Base-by-base conservation (phyloP, 2,329 filamentous ascomycete genomes). In the Phialophora verrucosa region DNA sequence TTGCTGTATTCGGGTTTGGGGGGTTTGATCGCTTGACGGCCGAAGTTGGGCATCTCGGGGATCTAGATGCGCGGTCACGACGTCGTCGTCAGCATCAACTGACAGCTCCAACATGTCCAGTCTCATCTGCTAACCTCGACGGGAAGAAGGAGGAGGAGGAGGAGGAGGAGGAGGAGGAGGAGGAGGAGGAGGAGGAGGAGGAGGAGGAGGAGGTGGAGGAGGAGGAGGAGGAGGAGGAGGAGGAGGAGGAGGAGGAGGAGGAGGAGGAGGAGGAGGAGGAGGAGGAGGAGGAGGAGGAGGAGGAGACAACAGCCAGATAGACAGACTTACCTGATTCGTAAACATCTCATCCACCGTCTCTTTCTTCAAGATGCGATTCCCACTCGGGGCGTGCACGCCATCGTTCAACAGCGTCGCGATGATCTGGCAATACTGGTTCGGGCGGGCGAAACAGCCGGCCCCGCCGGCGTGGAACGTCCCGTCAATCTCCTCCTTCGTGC, bases 301-400 rank as follows among this genome's bases (percentile, higher is more conserved):
- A n/a, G n/a, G n/a, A n/a, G n/a, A n/a, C n/a, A n/a, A n/a, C n/a
- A n/a, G n/a, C n/a, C n/a, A 12, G 27, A 17, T 58, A 27, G 27
- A 76, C 10, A 81, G 20, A 44, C 59, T 23, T 23, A 69, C 68
- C 65, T 88, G 87, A 73, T 91, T 90, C 64, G 79, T 79, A 75
- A 88, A 90, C 85, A 91, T 89, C 35, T 84, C 76, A 12, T 88
- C 81, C 0, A 91, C 84, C 0, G 87, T 90, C 32, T 82, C 78
- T 17, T 82, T 79, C 23, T 80, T 78, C 6, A 91, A 79, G 35
- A 91, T 83, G 59, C 80, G 79, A 0, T 75, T 74, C 1, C 84
- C 83, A 0, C 87, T 90, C 0, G 71, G 80, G 0, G 89, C 85
- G 38, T 83, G 87, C 0, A 79, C 84, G 54, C 90, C 89, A 67